Conservation (phyloP, 495 filamentous ascomycete genomes). For the Hypoxylon fuscum region DNA sequence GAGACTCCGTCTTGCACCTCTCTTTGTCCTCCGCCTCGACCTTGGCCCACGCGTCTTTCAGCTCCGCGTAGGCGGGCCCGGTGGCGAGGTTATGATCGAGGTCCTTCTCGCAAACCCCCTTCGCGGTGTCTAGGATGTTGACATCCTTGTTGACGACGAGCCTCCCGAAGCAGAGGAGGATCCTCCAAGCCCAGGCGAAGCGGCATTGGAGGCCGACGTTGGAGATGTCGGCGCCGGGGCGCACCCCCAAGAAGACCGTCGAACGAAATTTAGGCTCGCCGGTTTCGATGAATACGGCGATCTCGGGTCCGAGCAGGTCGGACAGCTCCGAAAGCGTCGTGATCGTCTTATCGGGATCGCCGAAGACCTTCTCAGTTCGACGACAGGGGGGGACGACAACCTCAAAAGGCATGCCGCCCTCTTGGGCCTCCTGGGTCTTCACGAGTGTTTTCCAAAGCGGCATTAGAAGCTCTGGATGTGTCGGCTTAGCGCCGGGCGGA, state of each 20-base stretch:
- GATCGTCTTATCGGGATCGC: neutral
- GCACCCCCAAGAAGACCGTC: neutral
- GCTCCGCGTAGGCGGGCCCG: neutral
- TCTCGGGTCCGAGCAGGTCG: neutral
- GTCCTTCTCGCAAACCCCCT: neutral
- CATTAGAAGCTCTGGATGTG: neutral
- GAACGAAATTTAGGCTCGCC: neutral
- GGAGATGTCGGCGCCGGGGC: neutral
- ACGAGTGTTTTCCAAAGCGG: neutral
- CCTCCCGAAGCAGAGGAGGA: neutral
- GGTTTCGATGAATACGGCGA: neutral
- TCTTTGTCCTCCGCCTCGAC: neutral
- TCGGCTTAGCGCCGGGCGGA: neutral
- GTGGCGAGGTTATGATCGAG: neutral
- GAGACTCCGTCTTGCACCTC: neutral
- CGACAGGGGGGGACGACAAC: neutral
- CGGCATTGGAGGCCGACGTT: neutral
- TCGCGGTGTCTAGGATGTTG: neutral
- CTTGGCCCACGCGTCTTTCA: neutral
- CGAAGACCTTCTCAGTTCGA: neutral
- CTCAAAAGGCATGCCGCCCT: constrained; percentile 1
- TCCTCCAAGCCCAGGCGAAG: neutral
- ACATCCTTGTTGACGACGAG: neutral
- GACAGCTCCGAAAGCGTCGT: neutral
- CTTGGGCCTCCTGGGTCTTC: neutral